Evolutionary conservation across 176 grass and related monocot species (phyloP).

Genomic region (Juncus inflexus): DNA sequence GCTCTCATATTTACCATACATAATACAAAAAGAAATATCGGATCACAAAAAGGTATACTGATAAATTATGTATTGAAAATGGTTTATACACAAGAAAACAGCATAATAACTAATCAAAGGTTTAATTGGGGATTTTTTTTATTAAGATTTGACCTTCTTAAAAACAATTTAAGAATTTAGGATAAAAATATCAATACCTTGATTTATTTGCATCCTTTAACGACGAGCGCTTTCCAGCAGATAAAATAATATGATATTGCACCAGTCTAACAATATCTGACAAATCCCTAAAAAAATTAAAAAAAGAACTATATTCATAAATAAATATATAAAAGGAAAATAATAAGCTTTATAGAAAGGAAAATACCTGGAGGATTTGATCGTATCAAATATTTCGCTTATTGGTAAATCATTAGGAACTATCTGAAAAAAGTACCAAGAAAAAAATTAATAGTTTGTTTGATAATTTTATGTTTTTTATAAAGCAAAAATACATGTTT

Average conservation of each 20-base stretch:
- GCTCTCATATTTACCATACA: too few species aligned
- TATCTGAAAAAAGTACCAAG: slow-evolving; percentile 50
- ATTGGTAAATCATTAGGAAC: slow-evolving; percentile 66
- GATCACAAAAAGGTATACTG: too few species aligned
- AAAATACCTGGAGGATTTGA: slow-evolving; percentile 59
- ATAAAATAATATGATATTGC: slow-evolving; percentile 52
- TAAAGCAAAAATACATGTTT: not conserved
- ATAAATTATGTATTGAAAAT: too few species aligned
- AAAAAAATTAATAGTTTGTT: slow-evolving; percentile 9
- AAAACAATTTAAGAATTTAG: too few species aligned
- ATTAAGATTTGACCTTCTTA: too few species aligned
- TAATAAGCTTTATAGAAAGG: slow-evolving; percentile 6
- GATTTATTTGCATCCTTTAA: slow-evolving; percentile 81
- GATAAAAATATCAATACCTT: slow-evolving; percentile 35
- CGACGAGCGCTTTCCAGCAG: slow-evolving; percentile 41
- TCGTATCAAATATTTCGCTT: slow-evolving; percentile 52
- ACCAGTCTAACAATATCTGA: slow-evolving; percentile 47
- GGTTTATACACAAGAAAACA: too few species aligned
- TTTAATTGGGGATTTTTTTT: too few species aligned
- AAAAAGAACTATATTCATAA: not conserved
- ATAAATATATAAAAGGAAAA: not conserved
- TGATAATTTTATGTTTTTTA: too few species aligned
- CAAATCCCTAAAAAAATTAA: slow-evolving; percentile 45
- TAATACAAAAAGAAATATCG: too few species aligned
- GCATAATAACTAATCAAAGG: too few species aligned